Conservation (phyloP, 306 rosid species). For the Dryas drummondii region DNA sequence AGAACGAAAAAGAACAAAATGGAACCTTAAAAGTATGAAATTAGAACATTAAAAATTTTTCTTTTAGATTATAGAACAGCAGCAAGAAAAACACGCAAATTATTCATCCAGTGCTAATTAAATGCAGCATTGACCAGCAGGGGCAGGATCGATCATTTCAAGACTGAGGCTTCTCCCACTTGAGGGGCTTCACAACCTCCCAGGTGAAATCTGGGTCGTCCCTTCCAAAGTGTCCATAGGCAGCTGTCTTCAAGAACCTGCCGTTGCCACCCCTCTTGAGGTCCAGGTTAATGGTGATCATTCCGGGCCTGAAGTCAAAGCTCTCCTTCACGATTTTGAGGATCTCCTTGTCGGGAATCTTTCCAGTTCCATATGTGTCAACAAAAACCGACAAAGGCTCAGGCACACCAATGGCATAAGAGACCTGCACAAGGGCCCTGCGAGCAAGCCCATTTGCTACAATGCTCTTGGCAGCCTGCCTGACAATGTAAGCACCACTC, state of each 20-base stretch:
- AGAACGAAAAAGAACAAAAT: conserved; percentile 13
- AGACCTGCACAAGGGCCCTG: conserved; percentile 87
- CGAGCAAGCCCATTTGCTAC: conserved; percentile 97
- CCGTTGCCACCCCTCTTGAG: conserved; percentile 85
- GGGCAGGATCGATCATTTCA: conserved; percentile 21
- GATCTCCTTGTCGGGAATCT: conserved; percentile 90
- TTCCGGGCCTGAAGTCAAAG: conserved; percentile 97
- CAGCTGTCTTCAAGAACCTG: conserved; percentile 95
- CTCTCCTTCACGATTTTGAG: conserved; percentile 86
- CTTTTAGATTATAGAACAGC: conserved; percentile 26
- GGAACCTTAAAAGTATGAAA: conserved; percentile 25
- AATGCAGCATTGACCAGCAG: conserved; percentile 26
- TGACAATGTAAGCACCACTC: conserved; percentile 93
- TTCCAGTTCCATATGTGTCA: conserved; percentile 82
- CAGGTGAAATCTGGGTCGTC: conserved; percentile 97
- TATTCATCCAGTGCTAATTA: conserved; percentile 53
- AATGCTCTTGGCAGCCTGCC: conserved; percentile 98
- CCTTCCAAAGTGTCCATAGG: conserved; percentile 98
- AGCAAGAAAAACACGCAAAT: conserved; percentile 41
- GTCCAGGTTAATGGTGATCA: conserved; percentile 94
- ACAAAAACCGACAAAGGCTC: conserved; percentile 91
- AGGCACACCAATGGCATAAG: conserved; percentile 97
- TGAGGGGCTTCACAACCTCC: conserved; percentile 99
- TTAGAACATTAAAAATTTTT: conserved; percentile 30
- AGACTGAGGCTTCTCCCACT: conserved; percentile 91